Conservation (phyloP, 2,329 filamentous ascomycete species). For the Byssothecium circinans region DNA sequence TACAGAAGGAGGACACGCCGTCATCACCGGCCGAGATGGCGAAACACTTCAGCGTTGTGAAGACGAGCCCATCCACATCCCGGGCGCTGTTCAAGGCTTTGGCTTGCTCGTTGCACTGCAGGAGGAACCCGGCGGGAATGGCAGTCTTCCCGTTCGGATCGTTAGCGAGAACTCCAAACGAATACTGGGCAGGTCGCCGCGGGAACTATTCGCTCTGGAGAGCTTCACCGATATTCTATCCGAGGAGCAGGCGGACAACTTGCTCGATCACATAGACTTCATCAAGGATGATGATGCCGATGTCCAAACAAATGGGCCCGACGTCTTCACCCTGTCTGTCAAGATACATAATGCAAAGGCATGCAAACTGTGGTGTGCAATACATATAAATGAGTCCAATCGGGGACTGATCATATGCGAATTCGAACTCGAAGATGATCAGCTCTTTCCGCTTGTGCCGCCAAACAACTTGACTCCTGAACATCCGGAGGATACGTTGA, state of each 20-base stretch:
- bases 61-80: slow-evolving; percentile 87
- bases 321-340: slow-evolving; percentile 80
- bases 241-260: slow-evolving; percentile 80
- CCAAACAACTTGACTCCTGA: slow-evolving; percentile 60
- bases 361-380: slow-evolving; percentile 82
- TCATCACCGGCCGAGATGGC: slow-evolving; percentile 78
- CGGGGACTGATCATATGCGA: slow-evolving; percentile 76
- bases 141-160: slow-evolving; percentile 68
- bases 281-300: slow-evolving; percentile 81
- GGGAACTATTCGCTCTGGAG: slow-evolving; percentile 70
- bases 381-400: slow-evolving; percentile 72
- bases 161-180: slow-evolving; percentile 79
- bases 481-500: slow-evolving; percentile 71
- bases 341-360: slow-evolving; percentile 58
- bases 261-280: slow-evolving; percentile 86
- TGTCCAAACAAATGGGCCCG: slow-evolving; percentile 73
- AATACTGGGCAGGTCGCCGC: slow-evolving; percentile 76
- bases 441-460: slow-evolving; percentile 67
- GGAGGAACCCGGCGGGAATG: slow-evolving; percentile 63
- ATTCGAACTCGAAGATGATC: slow-evolving; percentile 82
- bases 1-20: slow-evolving; percentile 75
- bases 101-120: slow-evolving; percentile 74
- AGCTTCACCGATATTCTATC: slow-evolving; percentile 83
- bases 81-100: slow-evolving; percentile 79
- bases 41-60: slow-evolving; percentile 77